These are phyloP conservation scores for Xylaria telfairii DNA, from an alignment of 495 filamentous ascomycete genomes.

Conservation along the genomic window DNA sequence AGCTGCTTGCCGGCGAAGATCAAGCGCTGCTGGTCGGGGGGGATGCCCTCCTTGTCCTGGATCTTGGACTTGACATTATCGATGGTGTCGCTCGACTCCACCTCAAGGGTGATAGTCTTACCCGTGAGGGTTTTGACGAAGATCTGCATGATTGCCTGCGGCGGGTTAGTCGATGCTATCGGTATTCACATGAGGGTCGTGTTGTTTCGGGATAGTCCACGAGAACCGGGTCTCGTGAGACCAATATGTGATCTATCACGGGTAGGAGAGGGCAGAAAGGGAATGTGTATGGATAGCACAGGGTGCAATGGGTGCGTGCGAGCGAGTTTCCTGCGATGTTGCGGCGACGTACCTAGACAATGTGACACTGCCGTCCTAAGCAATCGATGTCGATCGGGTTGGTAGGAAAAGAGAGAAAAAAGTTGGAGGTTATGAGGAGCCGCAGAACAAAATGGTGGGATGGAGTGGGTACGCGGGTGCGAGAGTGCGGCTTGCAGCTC, in stretches of 20 bases:
- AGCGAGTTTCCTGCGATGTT: background rate
- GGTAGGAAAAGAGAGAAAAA: slow-evolving; percentile 25
- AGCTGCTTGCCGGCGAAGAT: slow-evolving; percentile 99
- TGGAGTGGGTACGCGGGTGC: slow-evolving; percentile 29
- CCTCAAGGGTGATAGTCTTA: slow-evolving; percentile 99
- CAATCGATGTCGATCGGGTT: slow-evolving; percentile 52
- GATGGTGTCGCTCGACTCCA: slow-evolving; percentile 99
- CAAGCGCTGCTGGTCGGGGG: slow-evolving; percentile 99
- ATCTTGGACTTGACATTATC: slow-evolving; percentile 98
- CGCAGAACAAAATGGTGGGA: slow-evolving; percentile 27
- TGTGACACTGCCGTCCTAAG: slow-evolving; percentile 60
- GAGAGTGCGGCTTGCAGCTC: background rate
- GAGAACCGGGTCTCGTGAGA: slow-evolving; percentile 8
- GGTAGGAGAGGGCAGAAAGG: background rate
- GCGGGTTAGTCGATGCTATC: slow-evolving; percentile 23
- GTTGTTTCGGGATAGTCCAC: background rate
- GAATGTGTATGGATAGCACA: background rate
- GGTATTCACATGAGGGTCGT: background rate
- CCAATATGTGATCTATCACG: background rate
- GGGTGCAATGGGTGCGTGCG: background rate
- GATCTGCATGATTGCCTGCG: slow-evolving; percentile 89
- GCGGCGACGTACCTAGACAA: slow-evolving; percentile 61
- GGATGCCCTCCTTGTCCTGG: slow-evolving; percentile 99
- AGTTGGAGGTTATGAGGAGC: slow-evolving; percentile 25
- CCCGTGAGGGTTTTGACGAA: slow-evolving; percentile 99